Base-by-base conservation (phyloP, 139 green algal genomes). In the Chlorella sp. region DNA sequence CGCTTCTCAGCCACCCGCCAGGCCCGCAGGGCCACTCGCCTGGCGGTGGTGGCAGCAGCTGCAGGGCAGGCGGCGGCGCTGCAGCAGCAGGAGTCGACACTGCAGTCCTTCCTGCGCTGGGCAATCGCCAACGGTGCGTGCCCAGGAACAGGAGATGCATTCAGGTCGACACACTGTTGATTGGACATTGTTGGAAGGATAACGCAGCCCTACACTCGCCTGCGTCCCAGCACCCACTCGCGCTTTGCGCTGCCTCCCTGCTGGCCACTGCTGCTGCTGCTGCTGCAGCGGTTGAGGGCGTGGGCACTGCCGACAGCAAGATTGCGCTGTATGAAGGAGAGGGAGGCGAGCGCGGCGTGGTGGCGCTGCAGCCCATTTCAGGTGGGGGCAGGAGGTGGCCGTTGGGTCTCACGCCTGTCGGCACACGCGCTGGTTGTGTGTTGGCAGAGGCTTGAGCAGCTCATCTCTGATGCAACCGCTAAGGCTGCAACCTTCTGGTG, bases 281-380 rank as follows among this genome's bases (percentile, higher is more conserved):
- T 5, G 32, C 68, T n/a, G 39, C 75, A 81, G 76, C 60, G 36
- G 92, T 94, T 11, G 25, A 87, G 23, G 91, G 90, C 74, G 85
- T 95, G 20, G 91, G 92, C 25, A 38, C 57, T 12, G 85, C 88
- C 1, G 87, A 90, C 82, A 91, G 84, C 78, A 88, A 88, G 56
- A 60, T 92, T 4, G 90, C 80, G 2, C 26, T 96, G 38, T 96
- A 89, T 39, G 67, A 91, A 26, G 84, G 75, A 2, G 74, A 85
- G 13, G 81, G 63, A 5, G 88, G 90, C 6, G 92, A 95, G 80
- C 82, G 92, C 0, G 92, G 92, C 18, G 64, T 95, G 34, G 62
- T 92, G 16, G 78, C 72, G 12, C 39, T 93, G 32, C n/a, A 90
- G 87, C 87, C 91, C 55, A 20, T 80, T 21, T 13, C 60, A 21